phyloP scores from a whole-genome alignment of 2,329 filamentous ascomycete genomes.

The Cordyceps javanica region DNA sequence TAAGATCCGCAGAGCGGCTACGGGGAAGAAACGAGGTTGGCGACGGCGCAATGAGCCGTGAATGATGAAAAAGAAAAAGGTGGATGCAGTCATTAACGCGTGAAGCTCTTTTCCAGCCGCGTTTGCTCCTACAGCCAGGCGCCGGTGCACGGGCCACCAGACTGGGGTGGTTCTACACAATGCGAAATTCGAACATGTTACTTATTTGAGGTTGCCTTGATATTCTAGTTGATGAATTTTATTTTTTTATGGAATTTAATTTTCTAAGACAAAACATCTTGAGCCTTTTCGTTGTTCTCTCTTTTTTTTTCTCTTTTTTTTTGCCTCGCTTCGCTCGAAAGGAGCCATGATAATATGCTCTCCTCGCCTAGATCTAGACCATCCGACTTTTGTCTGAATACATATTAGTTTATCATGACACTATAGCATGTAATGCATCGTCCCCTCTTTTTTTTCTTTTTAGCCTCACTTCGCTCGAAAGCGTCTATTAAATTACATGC shows the following conservation, averaged over 20 bases:
- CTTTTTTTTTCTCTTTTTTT: neutral
- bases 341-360: neutral
- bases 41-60: neutral
- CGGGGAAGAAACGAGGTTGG: neutral
- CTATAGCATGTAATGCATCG: no score
- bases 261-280: no score
- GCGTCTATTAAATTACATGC: no score
- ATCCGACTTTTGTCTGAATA: no score
- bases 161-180: neutral
- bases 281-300: neutral
- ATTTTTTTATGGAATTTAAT: no score
- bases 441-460: no score
- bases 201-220: neutral
- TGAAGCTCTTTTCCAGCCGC: neutral
- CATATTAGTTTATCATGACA: no score
- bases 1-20: neutral
- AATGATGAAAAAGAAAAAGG: slow-evolving; percentile 7
- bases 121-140: neutral
- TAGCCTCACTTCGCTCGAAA: neutral
- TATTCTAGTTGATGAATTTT: neutral
- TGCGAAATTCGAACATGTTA: neutral
- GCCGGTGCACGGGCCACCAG: neutral
- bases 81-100: slow-evolving; percentile 10
- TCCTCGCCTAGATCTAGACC: no score
- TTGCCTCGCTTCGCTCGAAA: neutral